Conservation (phyloP, 495 filamentous ascomycete genomes). For the Massariosphaeria phaeospora region DNA sequence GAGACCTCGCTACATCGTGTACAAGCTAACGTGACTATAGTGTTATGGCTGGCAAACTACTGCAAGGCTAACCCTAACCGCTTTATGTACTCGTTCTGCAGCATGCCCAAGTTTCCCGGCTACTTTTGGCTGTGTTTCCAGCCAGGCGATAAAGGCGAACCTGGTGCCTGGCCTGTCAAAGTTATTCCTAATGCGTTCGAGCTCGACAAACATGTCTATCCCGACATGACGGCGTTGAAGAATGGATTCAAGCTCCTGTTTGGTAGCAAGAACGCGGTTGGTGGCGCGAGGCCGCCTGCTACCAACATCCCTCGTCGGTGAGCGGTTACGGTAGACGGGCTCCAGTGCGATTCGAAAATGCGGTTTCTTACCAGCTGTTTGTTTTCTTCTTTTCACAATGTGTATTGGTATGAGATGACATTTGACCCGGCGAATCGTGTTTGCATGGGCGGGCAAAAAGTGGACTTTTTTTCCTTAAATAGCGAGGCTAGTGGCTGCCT, state of each 20-base stretch:
- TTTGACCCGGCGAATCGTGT: too few relatives aligned
- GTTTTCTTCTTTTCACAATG: too few relatives aligned
- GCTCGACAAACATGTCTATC: conserved; percentile 77
- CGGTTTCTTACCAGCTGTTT: too few relatives aligned
- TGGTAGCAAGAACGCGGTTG: conserved; percentile 11
- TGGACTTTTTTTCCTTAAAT: too few relatives aligned
- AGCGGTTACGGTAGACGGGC: too few relatives aligned
- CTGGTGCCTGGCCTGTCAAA: conserved; percentile 81
- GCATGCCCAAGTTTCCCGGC: conserved; percentile 83
- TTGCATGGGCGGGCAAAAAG: too few relatives aligned
- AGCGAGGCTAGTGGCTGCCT: too few relatives aligned
- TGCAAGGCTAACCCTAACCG: conserved; percentile 92
- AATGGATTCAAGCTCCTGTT: conserved; percentile 76
- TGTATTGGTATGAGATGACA: too few relatives aligned
- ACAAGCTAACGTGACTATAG: conserved; percentile 44
- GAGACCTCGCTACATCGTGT: background rate
- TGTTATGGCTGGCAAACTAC: conserved; percentile 92
- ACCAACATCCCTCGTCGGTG: too few relatives aligned
- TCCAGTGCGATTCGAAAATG: too few relatives aligned
- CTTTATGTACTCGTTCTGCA: conserved; percentile 89
- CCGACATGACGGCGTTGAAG: conserved; percentile 87
- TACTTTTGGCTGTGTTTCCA: conserved; percentile 97
- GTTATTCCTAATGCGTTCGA: conserved; percentile 87
- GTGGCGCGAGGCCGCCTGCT: background rate
- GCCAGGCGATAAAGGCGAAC: conserved; percentile 64